Evolutionary conservation across 2,329 filamentous ascomycete species (phyloP).

Genomic region (Xylaria sp.): DNA sequence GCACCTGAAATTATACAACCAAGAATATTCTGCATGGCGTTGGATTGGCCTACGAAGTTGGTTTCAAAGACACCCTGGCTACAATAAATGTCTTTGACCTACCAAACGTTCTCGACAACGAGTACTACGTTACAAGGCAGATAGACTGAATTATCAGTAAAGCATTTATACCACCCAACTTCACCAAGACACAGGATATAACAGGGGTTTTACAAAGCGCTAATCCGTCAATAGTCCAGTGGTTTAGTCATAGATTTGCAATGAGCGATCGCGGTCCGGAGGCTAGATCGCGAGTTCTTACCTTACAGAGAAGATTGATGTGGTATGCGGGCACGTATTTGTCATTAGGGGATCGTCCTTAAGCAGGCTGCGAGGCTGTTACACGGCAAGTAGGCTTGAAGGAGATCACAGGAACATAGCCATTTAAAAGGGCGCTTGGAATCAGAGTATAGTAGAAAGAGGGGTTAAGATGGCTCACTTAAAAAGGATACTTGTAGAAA

Average conservation of each 20-base stretch:
- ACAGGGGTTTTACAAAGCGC: not conserved
- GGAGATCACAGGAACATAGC: no score
- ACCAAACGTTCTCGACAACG: no score
- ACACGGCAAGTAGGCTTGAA: no score
- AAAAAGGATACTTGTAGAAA: no score
- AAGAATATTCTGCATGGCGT: not conserved
- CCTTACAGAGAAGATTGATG: not conserved
- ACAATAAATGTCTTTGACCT: not conserved
- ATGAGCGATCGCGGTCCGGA: not conserved
- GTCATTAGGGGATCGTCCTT: not conserved
- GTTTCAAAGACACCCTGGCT: not conserved
- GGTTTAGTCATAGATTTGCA: no score
- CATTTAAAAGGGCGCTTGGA: no score
- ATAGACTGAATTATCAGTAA: not conserved
- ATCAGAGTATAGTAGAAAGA: no score
- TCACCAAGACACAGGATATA: not conserved
- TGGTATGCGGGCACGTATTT: not conserved
- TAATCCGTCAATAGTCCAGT: no score
- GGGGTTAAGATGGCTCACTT: no score
- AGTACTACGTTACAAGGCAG: no score
- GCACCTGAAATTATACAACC: not conserved
- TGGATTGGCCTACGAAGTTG: not conserved
- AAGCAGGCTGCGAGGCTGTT: not conserved
- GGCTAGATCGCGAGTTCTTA: not conserved
- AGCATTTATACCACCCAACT: not conserved